Base-by-base conservation (phyloP, 2,329 filamentous ascomycete species). In the Cercospora sp. region DNA sequence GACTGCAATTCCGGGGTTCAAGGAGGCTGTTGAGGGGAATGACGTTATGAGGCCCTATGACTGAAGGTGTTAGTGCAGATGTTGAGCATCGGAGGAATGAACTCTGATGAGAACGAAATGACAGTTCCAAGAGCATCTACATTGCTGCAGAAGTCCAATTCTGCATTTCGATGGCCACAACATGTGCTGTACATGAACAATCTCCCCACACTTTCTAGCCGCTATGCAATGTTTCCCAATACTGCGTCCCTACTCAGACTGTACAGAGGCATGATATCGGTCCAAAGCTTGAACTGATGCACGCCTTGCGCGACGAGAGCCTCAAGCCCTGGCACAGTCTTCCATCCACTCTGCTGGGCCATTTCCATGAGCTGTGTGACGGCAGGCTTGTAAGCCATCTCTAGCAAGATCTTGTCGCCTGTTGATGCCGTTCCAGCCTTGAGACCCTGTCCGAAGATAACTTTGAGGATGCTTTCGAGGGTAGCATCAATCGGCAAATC, bases 311-410 rank as follows among this genome's bases (percentile, higher is more conserved):
- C 92, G 69, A 93, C 89, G 65, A 99, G 84, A 31, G 95, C 93
- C 79, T 99, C 95, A 45, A 97, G 80, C 0, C 95, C 95, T 7
- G 93, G 90, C 70, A 98, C 90, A 1, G 91, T 93, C 65, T 82
- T 86, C 95, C 95, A 99, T 3, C 90, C 90, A 12, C 87, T 87
- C 72, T 90, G 87, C 74, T 89, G 85, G 2, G 94, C 94, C 77
- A 97, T 82, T 77, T 91, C 86, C 89, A 98, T 97, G 72, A 97
- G 80, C 7, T 90, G 87, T 4, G 95, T 99, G 63, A 91, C 86
- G 0, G 87, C 84, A 20, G 95, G 95, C 80, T 94, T 96, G 80
- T 99, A 99, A 1, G 95, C 94, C 94, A 99, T 97, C 80, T 99
- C 95, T 3, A 98, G 81, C 69, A 98, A 81, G 12, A 95, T 87